These are phyloP conservation scores for Mycena sanguinolenta DNA, from an alignment of 768 basidiomycete genomes.

Conservation along the genomic window DNA sequence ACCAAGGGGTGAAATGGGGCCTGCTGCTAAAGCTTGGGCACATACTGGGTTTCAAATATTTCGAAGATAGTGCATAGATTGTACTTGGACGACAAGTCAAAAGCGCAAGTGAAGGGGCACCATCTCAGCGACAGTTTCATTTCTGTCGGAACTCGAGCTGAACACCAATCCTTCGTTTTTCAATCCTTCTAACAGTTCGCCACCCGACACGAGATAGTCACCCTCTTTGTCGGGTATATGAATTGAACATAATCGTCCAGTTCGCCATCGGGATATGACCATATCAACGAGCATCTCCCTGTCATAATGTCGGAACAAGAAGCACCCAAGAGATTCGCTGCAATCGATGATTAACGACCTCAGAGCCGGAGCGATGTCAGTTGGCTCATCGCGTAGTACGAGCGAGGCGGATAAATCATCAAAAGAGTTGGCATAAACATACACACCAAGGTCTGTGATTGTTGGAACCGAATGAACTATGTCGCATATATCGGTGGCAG, in stretches of 20 bases:
- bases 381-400: background rate
- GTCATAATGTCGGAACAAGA: background rate
- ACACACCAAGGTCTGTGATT: conserved; percentile 9
- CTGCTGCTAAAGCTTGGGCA: no score
- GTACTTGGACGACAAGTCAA: no score
- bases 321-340: no score
- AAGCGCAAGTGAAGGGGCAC: background rate
- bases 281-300: background rate
- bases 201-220: background rate
- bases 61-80: no score
- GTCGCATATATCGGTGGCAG: conserved; percentile 4
- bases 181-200: background rate
- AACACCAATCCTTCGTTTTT: background rate
- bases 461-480: conserved; percentile 1
- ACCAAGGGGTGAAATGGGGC: no score
- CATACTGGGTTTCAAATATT: no score
- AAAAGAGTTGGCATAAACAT: background rate
- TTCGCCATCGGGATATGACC: conserved; percentile 15
- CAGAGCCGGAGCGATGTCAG: background rate
- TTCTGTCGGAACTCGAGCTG: background rate
- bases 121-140: background rate
- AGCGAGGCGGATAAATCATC: background rate
- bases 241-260: conserved; percentile 1
- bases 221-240: background rate
- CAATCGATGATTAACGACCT: background rate